Evolutionary conservation across 345 rosid species (phyloP).

Genomic region (Citrus cavaleriei): DNA sequence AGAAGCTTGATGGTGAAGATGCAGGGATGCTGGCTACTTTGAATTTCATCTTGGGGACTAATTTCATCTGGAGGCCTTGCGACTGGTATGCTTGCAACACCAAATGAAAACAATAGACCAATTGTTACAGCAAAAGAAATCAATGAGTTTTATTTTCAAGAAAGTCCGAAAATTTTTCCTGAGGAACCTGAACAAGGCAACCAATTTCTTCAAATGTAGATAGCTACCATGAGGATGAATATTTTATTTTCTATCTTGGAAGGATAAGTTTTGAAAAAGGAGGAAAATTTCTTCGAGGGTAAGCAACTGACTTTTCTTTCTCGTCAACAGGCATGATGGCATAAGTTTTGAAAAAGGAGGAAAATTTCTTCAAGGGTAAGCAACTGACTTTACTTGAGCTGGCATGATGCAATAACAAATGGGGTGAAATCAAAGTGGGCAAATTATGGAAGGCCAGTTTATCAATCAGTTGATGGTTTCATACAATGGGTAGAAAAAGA

Average conservation of each 20-base stretch:
- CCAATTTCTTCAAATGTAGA: not conserved
- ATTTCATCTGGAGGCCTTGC: slow-evolving; percentile 18
- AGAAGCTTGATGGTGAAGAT: slow-evolving; percentile 14
- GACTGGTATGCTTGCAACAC: slow-evolving; percentile 21
- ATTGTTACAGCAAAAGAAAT: slow-evolving; percentile 12
- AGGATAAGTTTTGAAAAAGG: not conserved
- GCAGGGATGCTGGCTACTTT: slow-evolving; percentile 20
- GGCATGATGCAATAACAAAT: not conserved
- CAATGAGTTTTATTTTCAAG: not conserved
- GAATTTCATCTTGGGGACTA: slow-evolving; percentile 24
- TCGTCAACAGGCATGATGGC: no score
- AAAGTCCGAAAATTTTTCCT: not conserved
- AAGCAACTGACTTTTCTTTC: no score
- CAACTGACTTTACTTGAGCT: not conserved
- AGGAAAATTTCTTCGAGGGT: not conserved
- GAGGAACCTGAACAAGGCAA: not conserved
- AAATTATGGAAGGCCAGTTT: not conserved
- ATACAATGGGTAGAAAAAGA: not conserved
- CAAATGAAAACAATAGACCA: slow-evolving; percentile 5
- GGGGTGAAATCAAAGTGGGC: not conserved
- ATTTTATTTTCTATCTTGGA: not conserved
- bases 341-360: not conserved
- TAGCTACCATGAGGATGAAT: no score
- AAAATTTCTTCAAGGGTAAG: not conserved
- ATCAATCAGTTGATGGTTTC: not conserved